A percentile compares a stretch with the other conserved stretches of the same genome.
These are phyloP conservation scores for Saccharum hybrid DNA, from an alignment of 202 grass and related monocot species.

Conservation along the genomic window DNA sequence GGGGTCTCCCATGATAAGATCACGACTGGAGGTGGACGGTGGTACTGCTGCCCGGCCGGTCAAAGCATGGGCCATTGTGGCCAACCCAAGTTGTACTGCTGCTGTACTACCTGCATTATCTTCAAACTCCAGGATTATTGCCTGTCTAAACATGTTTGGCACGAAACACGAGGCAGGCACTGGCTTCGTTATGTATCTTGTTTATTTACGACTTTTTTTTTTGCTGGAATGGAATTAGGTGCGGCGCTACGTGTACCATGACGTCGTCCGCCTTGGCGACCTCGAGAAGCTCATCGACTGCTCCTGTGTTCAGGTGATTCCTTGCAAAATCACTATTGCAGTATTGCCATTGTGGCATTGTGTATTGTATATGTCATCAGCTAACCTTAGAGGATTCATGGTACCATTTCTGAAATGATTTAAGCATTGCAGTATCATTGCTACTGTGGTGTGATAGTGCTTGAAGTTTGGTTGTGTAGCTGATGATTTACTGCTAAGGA, in stretches of 20 bases:
- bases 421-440: background rate
- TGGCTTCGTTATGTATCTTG: background rate
- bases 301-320: slow-evolving; percentile 87
- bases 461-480: background rate
- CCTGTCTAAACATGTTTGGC: background rate
- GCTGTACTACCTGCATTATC: background rate
- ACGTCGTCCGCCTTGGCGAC: slow-evolving; percentile 92
- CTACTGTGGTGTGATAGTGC: background rate
- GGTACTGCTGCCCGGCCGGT: slow-evolving; percentile 29
- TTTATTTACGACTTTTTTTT: background rate
- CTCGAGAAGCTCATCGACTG: slow-evolving; percentile 98
- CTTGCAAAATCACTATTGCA: background rate
- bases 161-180: slow-evolving; percentile 1
- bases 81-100: slow-evolving; percentile 15
- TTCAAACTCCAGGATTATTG: background rate
- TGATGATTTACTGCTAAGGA: no score
- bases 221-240: slow-evolving; percentile 51
- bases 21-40: background rate
- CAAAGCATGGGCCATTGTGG: slow-evolving; percentile 46
- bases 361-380: background rate
- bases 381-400: background rate
- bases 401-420: background rate
- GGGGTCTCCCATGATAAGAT: slow-evolving; percentile 24
- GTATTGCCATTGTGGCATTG: background rate
- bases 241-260: slow-evolving; percentile 96